These are phyloP conservation scores for Gossypium schwendimanii DNA, from an alignment of 441 rosid genomes.

Conservation along the genomic window DNA sequence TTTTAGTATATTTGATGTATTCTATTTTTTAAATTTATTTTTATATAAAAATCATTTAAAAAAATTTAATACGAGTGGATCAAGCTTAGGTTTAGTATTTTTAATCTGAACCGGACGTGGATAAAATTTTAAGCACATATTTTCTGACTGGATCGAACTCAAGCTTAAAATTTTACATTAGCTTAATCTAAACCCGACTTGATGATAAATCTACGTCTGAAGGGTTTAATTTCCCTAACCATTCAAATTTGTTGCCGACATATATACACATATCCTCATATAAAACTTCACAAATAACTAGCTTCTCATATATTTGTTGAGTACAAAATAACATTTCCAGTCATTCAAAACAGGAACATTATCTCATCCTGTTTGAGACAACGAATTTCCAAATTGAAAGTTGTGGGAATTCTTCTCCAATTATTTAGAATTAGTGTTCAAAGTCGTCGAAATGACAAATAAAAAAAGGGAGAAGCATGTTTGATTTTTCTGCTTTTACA, in stretches of 20 bases:
- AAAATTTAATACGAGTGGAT: too few relatives aligned
- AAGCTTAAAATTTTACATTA: too few relatives aligned
- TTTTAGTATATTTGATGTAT: too few relatives aligned
- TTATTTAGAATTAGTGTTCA: background rate
- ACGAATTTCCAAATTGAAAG: background rate
- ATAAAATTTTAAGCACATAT: too few relatives aligned
- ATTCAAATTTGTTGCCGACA: too few relatives aligned
- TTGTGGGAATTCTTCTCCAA: background rate
- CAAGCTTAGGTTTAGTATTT: rapidly evolving
- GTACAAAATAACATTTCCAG: background rate
- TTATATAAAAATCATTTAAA: too few relatives aligned
- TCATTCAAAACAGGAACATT: background rate
- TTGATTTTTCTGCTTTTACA: background rate
- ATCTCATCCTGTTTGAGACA: background rate
- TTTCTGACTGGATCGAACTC: rapidly evolving
- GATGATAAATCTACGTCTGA: too few relatives aligned
- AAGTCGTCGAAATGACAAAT: background rate
- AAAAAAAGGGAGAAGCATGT: background rate
- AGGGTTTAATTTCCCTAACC: too few relatives aligned
- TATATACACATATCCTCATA: too few relatives aligned
- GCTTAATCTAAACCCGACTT: too few relatives aligned
- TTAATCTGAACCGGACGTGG: rapidly evolving
- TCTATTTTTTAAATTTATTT: too few relatives aligned
- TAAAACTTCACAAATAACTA: too few relatives aligned
- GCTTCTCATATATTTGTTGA: background rate